Evolutionary conservation across 2,329 filamentous ascomycete genomes (phyloP), one percentile per base, ranked within the genome.

Genomic region (Colletotrichum liriopes): DNA sequence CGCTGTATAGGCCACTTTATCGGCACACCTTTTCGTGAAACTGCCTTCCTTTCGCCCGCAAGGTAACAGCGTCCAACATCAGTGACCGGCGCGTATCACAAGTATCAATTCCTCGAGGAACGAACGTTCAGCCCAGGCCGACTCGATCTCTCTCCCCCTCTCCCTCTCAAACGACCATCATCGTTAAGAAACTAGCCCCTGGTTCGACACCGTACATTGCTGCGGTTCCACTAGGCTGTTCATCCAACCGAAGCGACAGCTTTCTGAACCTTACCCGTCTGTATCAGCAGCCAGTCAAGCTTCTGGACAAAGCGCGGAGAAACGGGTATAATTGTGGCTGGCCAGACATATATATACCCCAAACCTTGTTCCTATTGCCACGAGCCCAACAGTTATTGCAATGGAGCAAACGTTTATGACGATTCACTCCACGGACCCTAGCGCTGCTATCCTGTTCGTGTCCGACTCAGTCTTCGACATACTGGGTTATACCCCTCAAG

Each of bases 401-500:
- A 94, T 94, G 93, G 93, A 95, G 83, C 93, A 93, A 76, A 96
- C 94, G 41, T 97, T 97, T 84, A 96, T 97, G 84, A 95, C 94
- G 76, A 96, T 97, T 79, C 94, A 96, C 80, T 74, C 61, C 47
- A 72, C 75, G 95, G 94, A 95, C 82, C 87, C 96, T 72, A 92
- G 96, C 79, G 94, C 93, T 77, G 93, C 91, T 74, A 93, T 97
- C 74, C 88, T 95, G 73, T 97, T 95, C 82, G 93, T 91, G 26
- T 97, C 94, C 62, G 93, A 95, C 77, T 96, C 94, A 2, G 91
- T 97, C 74, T 86, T 91, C 76, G 93, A 97, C 77, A 94, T 97
- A 73, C 89, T 97, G 52, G 94, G 94, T 64, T 96, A 94, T 78
- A 87, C 89, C 26, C 93, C 94, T 3, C 87, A 92, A 72, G 93